A percentile compares a stretch with the other conserved stretches of the same genome.
These are phyloP conservation scores for Hygrophorus pudorinus DNA, from an alignment of 768 basidiomycete species.

Conservation along the genomic window DNA sequence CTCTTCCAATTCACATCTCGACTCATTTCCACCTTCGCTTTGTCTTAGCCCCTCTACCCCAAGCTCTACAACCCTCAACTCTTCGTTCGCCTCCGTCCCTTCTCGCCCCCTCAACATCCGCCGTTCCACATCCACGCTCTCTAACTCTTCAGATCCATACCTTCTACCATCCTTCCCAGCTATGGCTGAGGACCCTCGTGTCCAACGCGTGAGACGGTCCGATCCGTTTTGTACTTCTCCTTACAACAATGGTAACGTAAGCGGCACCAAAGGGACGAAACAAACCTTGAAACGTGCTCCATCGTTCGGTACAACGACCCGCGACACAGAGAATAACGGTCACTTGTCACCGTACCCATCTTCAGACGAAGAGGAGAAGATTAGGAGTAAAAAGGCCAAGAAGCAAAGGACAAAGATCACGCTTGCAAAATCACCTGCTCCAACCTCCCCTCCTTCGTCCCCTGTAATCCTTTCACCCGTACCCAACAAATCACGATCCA, in stretches of 20 bases:
- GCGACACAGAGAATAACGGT: constrained; percentile 11
- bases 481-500: constrained; percentile 5
- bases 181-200: constrained; percentile 33
- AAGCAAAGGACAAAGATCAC: constrained; percentile 35
- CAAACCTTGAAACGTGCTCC: constrained; percentile 43
- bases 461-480: constrained; percentile 2
- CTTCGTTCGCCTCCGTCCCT: constrained; percentile 30
- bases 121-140: constrained; percentile 35
- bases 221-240: constrained; percentile 33
- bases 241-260: constrained; percentile 5
- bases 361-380: constrained; percentile 71
- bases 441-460: constrained; percentile 13
- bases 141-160: constrained; percentile 35
- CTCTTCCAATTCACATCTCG: constrained; percentile 12
- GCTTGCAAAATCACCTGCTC: constrained; percentile 9
- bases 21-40: constrained; percentile 6
- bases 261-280: background rate
- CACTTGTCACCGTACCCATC: constrained; percentile 32
- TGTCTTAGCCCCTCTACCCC: constrained; percentile 46
- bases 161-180: constrained; percentile 26
- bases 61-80: constrained; percentile 54
- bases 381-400: constrained; percentile 50
- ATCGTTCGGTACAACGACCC: constrained; percentile 38
- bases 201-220: constrained; percentile 41
- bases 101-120: constrained; percentile 30